phyloP scores from a whole-genome alignment of 768 basidiomycete genomes.

The Cantharellus anzutake region DNA sequence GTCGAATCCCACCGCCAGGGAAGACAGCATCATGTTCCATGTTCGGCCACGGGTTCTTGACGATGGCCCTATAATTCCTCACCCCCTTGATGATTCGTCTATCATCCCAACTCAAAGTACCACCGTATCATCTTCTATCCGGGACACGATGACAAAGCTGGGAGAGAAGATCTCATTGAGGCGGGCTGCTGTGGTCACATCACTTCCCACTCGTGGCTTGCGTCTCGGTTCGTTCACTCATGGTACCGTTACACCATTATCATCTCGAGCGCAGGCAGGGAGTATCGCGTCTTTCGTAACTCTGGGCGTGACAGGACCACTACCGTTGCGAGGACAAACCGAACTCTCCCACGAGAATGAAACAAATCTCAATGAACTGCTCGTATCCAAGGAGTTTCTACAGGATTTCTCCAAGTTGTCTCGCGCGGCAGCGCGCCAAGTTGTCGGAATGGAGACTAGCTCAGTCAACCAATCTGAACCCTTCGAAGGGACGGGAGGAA shows the following conservation, averaged over 20 bases:
- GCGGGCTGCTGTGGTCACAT: constrained; percentile 30
- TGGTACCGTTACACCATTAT: constrained; percentile 26
- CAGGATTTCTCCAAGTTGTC: constrained; percentile 40
- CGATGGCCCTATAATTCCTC: constrained; percentile 49
- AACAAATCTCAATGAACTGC: background rate
- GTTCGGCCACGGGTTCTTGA: constrained; percentile 31
- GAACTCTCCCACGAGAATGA: background rate
- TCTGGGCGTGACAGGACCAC: constrained; percentile 5
- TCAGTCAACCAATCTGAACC: constrained; percentile 17
- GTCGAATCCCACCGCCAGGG: background rate
- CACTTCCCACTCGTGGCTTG: constrained; percentile 24
- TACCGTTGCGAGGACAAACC: constrained; percentile 10
- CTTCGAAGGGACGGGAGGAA: background rate
- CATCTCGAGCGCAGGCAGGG: constrained; percentile 15
- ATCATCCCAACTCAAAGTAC: background rate
- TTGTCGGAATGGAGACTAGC: constrained; percentile 60
- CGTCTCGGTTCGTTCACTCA: constrained; percentile 42
- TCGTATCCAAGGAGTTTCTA: background rate
- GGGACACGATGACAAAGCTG: constrained; percentile 50
- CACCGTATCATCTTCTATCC: constrained; percentile 38
- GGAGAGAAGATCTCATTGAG: constrained; percentile 62
- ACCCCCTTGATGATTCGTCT: constrained; percentile 8
- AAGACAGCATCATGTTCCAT: constrained; percentile 21
- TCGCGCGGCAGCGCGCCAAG: constrained; percentile 65
- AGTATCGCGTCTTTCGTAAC: background rate